A percentile compares a stretch with the other conserved stretches of the same genome.
Evolutionary conservation across 108 stramenopile genomes (phyloP).

Genomic region (Schizochytrium sp.): DNA sequence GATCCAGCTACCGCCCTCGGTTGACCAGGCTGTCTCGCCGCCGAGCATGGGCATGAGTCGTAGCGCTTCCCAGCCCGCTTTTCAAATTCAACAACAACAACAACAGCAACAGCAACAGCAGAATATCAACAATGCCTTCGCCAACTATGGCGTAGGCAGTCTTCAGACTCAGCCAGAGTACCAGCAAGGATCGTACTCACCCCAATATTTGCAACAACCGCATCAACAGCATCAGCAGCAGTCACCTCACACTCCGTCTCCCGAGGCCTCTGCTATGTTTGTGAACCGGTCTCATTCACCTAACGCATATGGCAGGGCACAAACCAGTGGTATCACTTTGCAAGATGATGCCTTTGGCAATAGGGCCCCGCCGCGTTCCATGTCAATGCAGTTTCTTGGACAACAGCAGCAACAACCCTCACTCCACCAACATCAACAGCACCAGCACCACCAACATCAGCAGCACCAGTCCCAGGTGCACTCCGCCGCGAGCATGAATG

Average conservation of each 20-base stretch:
- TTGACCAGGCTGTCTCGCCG: neutral
- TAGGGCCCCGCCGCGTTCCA: neutral
- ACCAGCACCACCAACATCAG: neutral
- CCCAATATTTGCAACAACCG: neutral
- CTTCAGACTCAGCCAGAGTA: neutral
- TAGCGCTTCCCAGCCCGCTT: constrained; percentile 31
- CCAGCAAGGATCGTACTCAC: neutral
- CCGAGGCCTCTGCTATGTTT: neutral
- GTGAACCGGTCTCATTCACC: neutral
- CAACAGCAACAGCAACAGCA: neutral
- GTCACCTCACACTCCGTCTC: neutral
- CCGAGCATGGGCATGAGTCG: constrained; percentile 31
- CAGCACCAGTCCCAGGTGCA: neutral
- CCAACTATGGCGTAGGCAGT: neutral
- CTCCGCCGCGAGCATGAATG: constrained; percentile 8
- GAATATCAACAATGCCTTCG: neutral
- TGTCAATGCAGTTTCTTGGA: constrained; percentile 21
- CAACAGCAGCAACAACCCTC: neutral
- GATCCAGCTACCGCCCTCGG: neutral
- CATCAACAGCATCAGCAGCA: constrained; percentile 34
- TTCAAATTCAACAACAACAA: neutral
- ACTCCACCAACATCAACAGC: neutral
- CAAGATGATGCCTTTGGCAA: neutral
- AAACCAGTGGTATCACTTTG: neutral
- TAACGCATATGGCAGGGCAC: constrained; percentile 14